phyloP scores from a whole-genome alignment of 1,284 basidiomycete species.

The Rhodotorula sp. region DNA sequence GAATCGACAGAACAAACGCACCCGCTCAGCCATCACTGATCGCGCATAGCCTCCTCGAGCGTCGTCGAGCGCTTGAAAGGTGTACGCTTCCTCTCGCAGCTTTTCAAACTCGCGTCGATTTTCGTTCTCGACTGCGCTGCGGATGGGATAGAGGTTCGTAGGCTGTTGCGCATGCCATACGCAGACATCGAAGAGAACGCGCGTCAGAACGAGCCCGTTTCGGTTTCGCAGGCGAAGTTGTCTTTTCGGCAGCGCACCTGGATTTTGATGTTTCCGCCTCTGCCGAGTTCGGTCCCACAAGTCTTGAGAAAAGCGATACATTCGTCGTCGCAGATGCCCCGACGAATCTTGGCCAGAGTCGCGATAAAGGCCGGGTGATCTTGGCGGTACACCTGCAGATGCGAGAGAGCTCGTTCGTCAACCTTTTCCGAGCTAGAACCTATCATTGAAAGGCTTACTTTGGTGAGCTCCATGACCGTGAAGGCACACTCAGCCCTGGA shows the following conservation, averaged over 20 bases:
- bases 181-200: too few relatives aligned
- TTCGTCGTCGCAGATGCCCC: constrained; percentile 38
- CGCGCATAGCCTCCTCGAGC: constrained; percentile 19
- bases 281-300: constrained; percentile 32
- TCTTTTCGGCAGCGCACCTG: constrained; percentile 6
- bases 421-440: too few relatives aligned
- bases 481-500: constrained; percentile 38
- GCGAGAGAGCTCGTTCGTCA: neutral
- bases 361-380: constrained; percentile 39
- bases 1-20: neutral
- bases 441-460: constrained; percentile 2
- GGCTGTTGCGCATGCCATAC: constrained; percentile 20
- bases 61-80: constrained; percentile 32
- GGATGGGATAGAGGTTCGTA: constrained; percentile 41
- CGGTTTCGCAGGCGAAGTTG: too few relatives aligned
- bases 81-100: constrained; percentile 23
- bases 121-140: constrained; percentile 31
- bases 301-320: constrained; percentile 24
- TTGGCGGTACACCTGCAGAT: constrained; percentile 42
- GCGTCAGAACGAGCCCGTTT: too few relatives aligned
- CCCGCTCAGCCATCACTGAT: constrained; percentile 5
- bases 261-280: constrained; percentile 27
- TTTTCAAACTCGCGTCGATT: constrained; percentile 37
- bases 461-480: constrained; percentile 36
- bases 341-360: constrained; percentile 42